Conservation (phyloP, 1,139 yeast genomes). For the Nadsonia starkeyi-henricii region DNA sequence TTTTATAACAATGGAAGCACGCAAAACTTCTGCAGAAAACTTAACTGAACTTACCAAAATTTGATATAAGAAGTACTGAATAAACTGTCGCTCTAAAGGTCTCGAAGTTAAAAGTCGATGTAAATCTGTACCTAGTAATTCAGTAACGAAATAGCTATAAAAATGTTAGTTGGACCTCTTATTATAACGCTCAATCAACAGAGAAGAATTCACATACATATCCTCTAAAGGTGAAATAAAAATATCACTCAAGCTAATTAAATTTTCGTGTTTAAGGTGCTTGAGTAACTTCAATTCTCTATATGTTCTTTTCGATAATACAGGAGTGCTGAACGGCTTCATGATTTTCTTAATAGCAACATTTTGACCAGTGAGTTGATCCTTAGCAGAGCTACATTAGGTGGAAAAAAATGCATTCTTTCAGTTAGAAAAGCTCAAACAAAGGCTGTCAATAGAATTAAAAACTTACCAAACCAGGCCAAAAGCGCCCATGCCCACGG, state of each 20-base stretch:
- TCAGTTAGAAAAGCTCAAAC: neutral
- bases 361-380: constrained; percentile 76
- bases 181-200: neutral
- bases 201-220: constrained; percentile 26
- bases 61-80: constrained; percentile 91
- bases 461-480: constrained; percentile 64
- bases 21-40: neutral
- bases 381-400: constrained; percentile 57
- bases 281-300: constrained; percentile 87
- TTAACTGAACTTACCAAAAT: constrained; percentile 33
- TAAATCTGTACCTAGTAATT: constrained; percentile 89
- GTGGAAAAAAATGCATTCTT: neutral
- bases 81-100: constrained; percentile 90
- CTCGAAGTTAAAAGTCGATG: constrained; percentile 83
- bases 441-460: neutral
- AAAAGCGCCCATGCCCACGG: constrained; percentile 99
- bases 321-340: constrained; percentile 94
- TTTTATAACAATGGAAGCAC: neutral
- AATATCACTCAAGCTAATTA: constrained; percentile 86
- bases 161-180: constrained; percentile 1
- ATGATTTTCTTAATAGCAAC: constrained; percentile 96
- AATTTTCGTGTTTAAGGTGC: constrained; percentile 87
- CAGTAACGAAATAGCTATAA: constrained; percentile 70
- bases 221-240: constrained; percentile 92
- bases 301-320: constrained; percentile 89